Evolutionary conservation across 352 stramenopile species (phyloP).

Genomic region (Pythium rhizo-oryzae): DNA sequence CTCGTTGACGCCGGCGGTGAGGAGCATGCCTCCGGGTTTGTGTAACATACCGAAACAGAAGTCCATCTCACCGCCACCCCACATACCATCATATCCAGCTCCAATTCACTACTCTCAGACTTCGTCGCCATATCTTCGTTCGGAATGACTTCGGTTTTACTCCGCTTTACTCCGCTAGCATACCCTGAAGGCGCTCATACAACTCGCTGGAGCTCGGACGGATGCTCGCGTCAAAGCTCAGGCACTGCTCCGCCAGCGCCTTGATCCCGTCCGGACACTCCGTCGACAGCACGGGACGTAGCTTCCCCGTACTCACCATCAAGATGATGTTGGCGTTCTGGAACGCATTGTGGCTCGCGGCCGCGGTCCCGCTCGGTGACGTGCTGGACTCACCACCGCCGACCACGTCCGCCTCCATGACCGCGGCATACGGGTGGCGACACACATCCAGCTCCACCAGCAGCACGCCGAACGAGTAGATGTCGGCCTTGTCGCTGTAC

Average conservation of each 20-base stretch:
- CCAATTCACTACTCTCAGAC: background rate
- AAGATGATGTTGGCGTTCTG: conserved; percentile 1
- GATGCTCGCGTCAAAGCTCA: conserved; percentile 16
- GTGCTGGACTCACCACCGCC: background rate
- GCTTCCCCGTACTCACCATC: conserved; percentile 21
- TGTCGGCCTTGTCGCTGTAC: background rate
- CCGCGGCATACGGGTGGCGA: background rate
- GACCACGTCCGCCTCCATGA: background rate
- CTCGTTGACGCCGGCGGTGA: too few species aligned
- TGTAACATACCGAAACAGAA: too few species aligned
- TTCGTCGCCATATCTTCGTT: background rate
- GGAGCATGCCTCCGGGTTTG: background rate
- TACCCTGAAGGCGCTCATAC: too few species aligned
- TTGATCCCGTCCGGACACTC: conserved; percentile 18
- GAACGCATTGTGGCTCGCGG: background rate
- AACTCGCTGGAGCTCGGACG: background rate
- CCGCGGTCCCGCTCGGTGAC: background rate
- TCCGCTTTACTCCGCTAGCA: too few species aligned
- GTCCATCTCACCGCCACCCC: background rate
- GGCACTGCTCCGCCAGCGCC: conserved; percentile 20
- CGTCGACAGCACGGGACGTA: conserved; percentile 15
- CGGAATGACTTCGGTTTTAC: background rate
- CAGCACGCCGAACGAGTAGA: conserved; percentile 7
- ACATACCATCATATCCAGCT: background rate
- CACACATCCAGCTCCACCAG: conserved; percentile 1